Base-by-base conservation (phyloP, 495 filamentous ascomycete species). In the Hypomontagnella submonticulosa region DNA sequence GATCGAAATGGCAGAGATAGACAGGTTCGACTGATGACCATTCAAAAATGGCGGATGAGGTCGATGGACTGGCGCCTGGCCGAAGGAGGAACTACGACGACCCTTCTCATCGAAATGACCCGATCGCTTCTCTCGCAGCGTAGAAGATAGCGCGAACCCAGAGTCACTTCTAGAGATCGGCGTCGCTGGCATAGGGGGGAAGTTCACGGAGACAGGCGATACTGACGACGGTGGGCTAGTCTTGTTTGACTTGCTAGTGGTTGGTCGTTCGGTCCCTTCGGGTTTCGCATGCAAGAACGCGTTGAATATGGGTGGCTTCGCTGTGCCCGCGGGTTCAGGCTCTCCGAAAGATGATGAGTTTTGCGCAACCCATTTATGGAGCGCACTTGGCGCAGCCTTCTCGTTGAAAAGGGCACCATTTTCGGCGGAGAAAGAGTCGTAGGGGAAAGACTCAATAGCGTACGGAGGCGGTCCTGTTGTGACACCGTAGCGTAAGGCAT, bases 91-190 rank as follows among this genome's bases (percentile, higher is more conserved):
- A 76, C 92, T 97, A 61, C 95, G 85, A 50, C 92, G 86, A 8
- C 92, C 92, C 48, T 85, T 83, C 18, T 87, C 84, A 74, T 98
- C 94, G 53, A 97, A 96, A 75, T 97, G 93, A 6, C 92, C 95
- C 11, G 95, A 97, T 30, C 95, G 88, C 81, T 97, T 99, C 73
- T 97, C 95, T 16, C 92, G 85, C 37, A 99, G 77, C 5, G 90
- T 96, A 4, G 90, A 86, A 62, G 92, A 88, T 30, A 97, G 80
- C 18, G 90, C 89, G 75, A 92, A 93, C 2, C 91, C 94, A 30
- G 93, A 96, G 70, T 98, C 95, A 66, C 88, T 93, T 8, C 93
- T 85, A n/a, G 91, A 95, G 11, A 89, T 84, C 6, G 90, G 88
- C 1, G 90, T 92, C 4, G 82, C 83, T 0, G 92, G 87, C 70